Percentiles rank a stretch among this genome's conserved stretches.
Conservation (phyloP, 2,329 filamentous ascomycete genomes). For the Neonectria faginata region DNA sequence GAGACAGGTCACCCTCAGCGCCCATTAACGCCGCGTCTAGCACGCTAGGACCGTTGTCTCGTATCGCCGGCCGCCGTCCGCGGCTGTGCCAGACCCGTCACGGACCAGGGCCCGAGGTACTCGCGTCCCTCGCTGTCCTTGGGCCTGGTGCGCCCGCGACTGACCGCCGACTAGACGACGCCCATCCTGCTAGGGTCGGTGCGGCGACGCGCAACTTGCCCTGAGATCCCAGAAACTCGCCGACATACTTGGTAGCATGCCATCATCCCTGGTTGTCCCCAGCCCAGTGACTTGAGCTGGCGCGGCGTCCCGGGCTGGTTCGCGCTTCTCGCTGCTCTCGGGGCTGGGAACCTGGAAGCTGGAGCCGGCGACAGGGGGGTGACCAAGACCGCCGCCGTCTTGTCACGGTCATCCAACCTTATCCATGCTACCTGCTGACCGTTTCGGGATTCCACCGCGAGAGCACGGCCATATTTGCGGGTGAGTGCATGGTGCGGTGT, state of each 20-base stretch:
- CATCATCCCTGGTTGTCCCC: slow-evolving; percentile 32
- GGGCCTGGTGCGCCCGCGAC: slow-evolving; percentile 32
- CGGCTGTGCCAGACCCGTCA: slow-evolving; percentile 42
- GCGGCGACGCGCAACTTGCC: slow-evolving; percentile 28
- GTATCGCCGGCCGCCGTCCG: slow-evolving; percentile 46
- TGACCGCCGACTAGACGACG: slow-evolving; percentile 29
- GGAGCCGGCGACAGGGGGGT: slow-evolving; percentile 14
- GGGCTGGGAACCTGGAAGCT: slow-evolving; percentile 1
- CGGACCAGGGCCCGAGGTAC: slow-evolving; percentile 24
- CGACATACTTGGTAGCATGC: slow-evolving; percentile 16
- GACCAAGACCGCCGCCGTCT: slow-evolving; percentile 16
- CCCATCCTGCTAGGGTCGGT: slow-evolving; percentile 24
- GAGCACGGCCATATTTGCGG: slow-evolving; percentile 6
- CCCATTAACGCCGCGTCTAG: slow-evolving; percentile 50
- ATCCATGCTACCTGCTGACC: slow-evolving; percentile 20
- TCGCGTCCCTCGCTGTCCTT: slow-evolving; percentile 27
- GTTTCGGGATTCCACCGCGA: slow-evolving; percentile 21
- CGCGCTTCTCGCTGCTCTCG: slow-evolving; percentile 23
- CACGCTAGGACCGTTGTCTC: slow-evolving; percentile 47
- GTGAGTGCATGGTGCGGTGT: slow-evolving; percentile 4
- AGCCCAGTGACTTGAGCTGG: slow-evolving; percentile 35
- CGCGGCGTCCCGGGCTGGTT: slow-evolving; percentile 32
- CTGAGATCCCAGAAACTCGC: slow-evolving; percentile 22
- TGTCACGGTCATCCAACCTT: slow-evolving; percentile 18
- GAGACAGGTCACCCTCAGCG: slow-evolving; percentile 38